A percentile compares a stretch with the other conserved stretches of the same genome.
phyloP scores from a whole-genome alignment of 768 basidiomycete genomes.

The Pilatotrama ljubarskyi region DNA sequence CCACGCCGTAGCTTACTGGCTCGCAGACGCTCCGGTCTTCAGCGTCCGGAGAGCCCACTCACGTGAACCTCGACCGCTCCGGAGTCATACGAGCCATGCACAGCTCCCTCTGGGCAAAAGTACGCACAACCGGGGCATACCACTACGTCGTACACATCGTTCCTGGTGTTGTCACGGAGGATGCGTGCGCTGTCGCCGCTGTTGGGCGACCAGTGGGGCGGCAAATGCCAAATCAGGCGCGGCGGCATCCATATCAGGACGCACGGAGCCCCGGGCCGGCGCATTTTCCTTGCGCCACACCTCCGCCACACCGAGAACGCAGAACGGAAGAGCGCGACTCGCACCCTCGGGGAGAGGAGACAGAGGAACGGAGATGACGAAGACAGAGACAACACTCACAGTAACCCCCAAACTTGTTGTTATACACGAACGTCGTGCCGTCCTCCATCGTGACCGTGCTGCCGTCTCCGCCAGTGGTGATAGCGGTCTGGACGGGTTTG shows the following conservation, averaged over 20 bases:
- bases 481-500: constrained; percentile 22
- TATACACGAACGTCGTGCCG: constrained; percentile 74
- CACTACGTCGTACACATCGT: no score
- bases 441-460: constrained; percentile 62
- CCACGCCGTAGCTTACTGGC: no score
- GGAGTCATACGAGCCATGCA: no score
- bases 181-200: background rate
- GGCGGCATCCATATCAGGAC: background rate
- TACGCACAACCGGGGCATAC: no score
- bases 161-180: no score
- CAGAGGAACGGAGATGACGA: background rate
- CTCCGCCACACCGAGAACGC: background rate
- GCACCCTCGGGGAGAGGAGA: no score
- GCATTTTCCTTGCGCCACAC: background rate
- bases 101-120: no score
- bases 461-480: constrained; percentile 63
- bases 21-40: no score
- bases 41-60: no score
- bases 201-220: no score
- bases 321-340: background rate
- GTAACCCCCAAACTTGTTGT: constrained; percentile 73
- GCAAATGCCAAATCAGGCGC: no score
- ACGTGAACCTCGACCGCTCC: no score
- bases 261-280: background rate
- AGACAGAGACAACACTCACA: constrained; percentile 45